A percentile compares a stretch with the other conserved stretches of the same genome.
Conservation (phyloP, 805 yeast genomes). For the Saturnispora bothae region DNA sequence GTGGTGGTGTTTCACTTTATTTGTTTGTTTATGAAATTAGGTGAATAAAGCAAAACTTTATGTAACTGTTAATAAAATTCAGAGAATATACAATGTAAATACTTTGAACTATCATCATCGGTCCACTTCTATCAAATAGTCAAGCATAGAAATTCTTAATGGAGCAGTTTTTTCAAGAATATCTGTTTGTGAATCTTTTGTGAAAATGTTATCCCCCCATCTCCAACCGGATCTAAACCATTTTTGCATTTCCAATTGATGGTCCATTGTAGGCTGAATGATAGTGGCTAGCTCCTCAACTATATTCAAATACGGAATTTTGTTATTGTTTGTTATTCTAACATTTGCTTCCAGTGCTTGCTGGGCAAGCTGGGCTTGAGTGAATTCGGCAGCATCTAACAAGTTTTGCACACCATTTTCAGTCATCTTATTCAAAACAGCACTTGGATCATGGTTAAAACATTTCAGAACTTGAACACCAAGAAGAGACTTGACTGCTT, state of each 20-base stretch:
- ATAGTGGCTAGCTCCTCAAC: conserved; percentile 5
- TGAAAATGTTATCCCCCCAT: conserved; percentile 1
- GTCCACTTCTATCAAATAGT: conserved; percentile 2
- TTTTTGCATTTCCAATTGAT: conserved; percentile 3
- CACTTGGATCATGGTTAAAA: neutral
- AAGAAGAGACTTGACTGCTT: neutral
- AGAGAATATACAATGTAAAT: too few relatives aligned
- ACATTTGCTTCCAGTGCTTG: conserved; percentile 1
- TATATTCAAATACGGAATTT: conserved; percentile 3
- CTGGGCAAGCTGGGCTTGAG: neutral
- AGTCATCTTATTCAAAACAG: conserved; percentile 2
- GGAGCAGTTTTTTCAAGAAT: neutral
- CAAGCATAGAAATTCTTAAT: neutral
- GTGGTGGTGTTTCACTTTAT: conserved; percentile 72
- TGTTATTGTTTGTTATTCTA: neutral
- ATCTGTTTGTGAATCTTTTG: neutral
- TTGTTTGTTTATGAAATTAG: conserved; percentile 66
- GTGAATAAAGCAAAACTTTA: too few relatives aligned
- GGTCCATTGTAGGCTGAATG: neutral
- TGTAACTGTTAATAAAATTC: too few relatives aligned
- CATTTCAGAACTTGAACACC: conserved; percentile 4
- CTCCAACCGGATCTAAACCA: neutral
- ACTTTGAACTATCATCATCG: neutral
- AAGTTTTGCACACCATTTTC: neutral
- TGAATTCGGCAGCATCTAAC: neutral